phyloP scores from a whole-genome alignment of 2,329 filamentous ascomycete species.

The Xylaria sp. region DNA sequence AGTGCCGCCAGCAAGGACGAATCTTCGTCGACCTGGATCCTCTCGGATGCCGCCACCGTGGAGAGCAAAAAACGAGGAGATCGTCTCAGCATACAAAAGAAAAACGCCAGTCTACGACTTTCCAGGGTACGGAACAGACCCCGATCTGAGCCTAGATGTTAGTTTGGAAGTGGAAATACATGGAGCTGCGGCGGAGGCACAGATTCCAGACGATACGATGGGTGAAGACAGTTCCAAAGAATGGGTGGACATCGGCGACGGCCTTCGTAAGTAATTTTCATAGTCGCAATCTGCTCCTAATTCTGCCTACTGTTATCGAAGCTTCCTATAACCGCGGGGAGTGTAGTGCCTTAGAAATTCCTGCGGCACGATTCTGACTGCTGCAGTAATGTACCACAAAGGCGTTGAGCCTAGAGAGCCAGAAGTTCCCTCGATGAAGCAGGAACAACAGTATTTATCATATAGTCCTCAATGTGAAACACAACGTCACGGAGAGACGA shows the following conservation, averaged over 20 bases:
- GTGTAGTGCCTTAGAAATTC: not conserved
- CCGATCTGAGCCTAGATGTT: not conserved
- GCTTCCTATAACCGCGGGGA: too few species aligned
- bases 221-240: not conserved
- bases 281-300: too few species aligned
- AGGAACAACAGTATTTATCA: not conserved
- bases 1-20: not conserved
- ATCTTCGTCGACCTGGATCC: not conserved
- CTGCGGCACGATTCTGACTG: not conserved
- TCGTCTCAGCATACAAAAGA: conserved; percentile 40
- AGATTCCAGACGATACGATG: too few species aligned
- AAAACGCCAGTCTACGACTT: conserved; percentile 40
- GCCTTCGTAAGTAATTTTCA: not conserved
- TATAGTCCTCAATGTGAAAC: not conserved
- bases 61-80: conserved; percentile 28
- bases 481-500: not conserved
- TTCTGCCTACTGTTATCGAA: not conserved
- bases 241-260: conserved; percentile 19
- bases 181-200: too few species aligned
- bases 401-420: not conserved
- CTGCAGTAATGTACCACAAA: conserved; percentile 12
- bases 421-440: not conserved
- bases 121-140: conserved; percentile 30
- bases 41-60: conserved; percentile 18
- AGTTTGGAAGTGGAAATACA: not conserved